These are phyloP conservation scores for Salix suchowensis DNA, from an alignment of 345 rosid genomes.

Conservation along the genomic window DNA sequence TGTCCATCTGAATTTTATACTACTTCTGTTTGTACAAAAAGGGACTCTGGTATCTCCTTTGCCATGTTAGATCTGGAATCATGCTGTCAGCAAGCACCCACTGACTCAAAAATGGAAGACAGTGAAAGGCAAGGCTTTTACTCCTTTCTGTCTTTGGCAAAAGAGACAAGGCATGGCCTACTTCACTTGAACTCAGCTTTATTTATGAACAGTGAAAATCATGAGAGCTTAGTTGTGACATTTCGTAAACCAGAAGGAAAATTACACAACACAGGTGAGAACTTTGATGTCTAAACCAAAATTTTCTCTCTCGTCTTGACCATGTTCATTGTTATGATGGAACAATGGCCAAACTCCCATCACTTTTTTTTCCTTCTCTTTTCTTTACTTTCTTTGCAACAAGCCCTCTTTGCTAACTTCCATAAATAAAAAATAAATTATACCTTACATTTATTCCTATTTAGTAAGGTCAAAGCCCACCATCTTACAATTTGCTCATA, in stretches of 20 bases:
- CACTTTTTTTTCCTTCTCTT: background rate
- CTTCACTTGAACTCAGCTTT: conserved; percentile 31
- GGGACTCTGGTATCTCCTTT: conserved; percentile 18
- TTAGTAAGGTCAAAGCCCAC: background rate
- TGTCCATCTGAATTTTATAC: conserved; percentile 15
- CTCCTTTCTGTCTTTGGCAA: conserved; percentile 12
- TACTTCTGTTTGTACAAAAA: conserved; percentile 9
- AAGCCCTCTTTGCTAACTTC: background rate
- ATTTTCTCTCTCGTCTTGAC: background rate
- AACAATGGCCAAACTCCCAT: too few relatives aligned
- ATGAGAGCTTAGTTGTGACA: conserved; percentile 14
- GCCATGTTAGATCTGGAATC: conserved; percentile 12
- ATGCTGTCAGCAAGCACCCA: background rate
- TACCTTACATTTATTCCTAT: background rate
- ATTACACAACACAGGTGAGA: conserved; percentile 34
- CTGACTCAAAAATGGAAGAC: conserved; percentile 8
- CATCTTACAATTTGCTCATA: conserved; percentile 12
- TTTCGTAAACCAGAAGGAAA: conserved; percentile 18
- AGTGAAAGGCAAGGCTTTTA: conserved; percentile 14
- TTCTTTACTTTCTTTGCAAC: background rate
- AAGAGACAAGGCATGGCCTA: conserved; percentile 4
- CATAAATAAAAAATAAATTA: background rate
- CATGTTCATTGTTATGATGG: background rate
- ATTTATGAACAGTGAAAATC: conserved; percentile 14
- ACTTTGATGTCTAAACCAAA: background rate